Conservation (phyloP, 306 rosid species). For the Delonix regia region DNA sequence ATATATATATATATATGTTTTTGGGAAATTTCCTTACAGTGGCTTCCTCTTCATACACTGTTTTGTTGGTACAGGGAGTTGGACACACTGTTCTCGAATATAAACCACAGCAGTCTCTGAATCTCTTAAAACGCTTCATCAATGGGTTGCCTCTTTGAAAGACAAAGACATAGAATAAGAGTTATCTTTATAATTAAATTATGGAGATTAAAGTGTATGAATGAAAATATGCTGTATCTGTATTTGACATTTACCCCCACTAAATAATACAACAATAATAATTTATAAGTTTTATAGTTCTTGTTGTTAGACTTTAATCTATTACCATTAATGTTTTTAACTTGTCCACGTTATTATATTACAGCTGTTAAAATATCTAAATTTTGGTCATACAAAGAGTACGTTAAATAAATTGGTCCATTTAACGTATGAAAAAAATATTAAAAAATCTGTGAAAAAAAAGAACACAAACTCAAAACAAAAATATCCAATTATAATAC, state of each 20-base stretch:
- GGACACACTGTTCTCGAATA: constrained; percentile 97
- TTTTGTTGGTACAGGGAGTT: constrained; percentile 67
- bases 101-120: constrained; percentile 80
- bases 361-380: too few relatives aligned
- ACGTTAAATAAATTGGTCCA: too few relatives aligned
- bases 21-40: neutral
- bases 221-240: neutral
- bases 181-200: neutral
- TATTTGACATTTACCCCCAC: neutral
- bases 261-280: neutral
- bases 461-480: too few relatives aligned
- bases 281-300: neutral
- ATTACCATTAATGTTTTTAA: neutral
- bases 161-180: neutral
- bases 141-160: constrained; percentile 55
- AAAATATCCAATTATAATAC: too few relatives aligned
- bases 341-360: too few relatives aligned
- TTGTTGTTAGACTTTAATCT: neutral
- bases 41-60: constrained; percentile 18
- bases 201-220: neutral
- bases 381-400: too few relatives aligned
- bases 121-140: constrained; percentile 73
- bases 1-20: neutral
- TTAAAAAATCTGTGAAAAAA: too few relatives aligned
- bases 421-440: too few relatives aligned